Base-by-base conservation (phyloP, 192 early-diverging fungal species). In the Bifiguratus adelaidae region DNA sequence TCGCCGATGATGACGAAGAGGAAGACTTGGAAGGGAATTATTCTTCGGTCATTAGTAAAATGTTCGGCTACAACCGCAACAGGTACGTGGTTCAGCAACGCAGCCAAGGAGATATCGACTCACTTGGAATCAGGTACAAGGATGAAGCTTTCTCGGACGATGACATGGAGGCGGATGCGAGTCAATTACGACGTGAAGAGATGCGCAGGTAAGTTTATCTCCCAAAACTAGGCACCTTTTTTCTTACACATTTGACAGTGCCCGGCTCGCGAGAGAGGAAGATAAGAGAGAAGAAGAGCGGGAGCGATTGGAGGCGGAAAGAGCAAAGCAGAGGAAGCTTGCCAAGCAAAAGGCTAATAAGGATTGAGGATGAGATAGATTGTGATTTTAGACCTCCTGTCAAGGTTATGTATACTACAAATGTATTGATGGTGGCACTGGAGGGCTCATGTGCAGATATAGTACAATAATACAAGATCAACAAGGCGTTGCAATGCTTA, bases 161-260 rank as follows among this genome's bases (percentile, higher is more conserved):
- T 30, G 61, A 64, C 45, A 64, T 64, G 61, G 61, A 64, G 27
- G 61, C 56, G n/a, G 56, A 53, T 54, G 50, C 61, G n/a, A 22
- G 55, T 35, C 50, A 64, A 22, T 44, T 64, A 16, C 27, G 57
- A 13, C 38, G 50, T 30, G 61, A 64, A 41, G 61, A 64, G 48
- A 53, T 53, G 32, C 52, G 55, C 57, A 64, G 58, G 58, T 60
- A 54, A 15, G 20, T 13, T 6, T 28, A 3, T 24, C 7, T 32
- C 23, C 7, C 6, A 25, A 2, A 9, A 30, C 6, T 20, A 27
- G 21, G 38, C n/a, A 12, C 24, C 13, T 34, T 41, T 30, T 23
- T 19, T 23, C 12, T 32, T 12, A 30, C 32, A 20, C 13, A 4
- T 12, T 55, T 28, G 7, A 6, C 48, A 60, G 61, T 55, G 47